phyloP scores from a whole-genome alignment of 2,329 filamentous ascomycete genomes.

The Claviceps pazoutovae region DNA sequence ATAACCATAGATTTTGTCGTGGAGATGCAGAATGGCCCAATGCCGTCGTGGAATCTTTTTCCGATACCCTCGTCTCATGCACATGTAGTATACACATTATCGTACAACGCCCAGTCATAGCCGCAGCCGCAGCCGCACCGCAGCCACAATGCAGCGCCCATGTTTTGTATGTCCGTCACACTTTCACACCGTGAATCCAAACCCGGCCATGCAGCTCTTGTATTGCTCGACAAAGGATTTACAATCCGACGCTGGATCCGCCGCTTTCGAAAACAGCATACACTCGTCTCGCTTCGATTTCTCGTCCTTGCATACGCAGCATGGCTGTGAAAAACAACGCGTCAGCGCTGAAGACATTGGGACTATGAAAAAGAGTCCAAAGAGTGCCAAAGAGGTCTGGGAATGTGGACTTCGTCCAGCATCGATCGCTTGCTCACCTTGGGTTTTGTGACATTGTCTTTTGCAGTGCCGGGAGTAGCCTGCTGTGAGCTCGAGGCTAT shows the following conservation, averaged over 20 bases:
- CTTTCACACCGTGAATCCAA: constrained; percentile 61
- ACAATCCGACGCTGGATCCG: constrained; percentile 76
- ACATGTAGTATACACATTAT: constrained; percentile 13
- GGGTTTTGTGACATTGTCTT: constrained; percentile 24
- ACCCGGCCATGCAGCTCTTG: constrained; percentile 82
- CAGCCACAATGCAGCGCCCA: not conserved
- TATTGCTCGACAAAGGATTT: constrained; percentile 72
- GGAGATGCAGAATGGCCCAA: constrained; percentile 2
- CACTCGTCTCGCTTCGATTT: constrained; percentile 90
- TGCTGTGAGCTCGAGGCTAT: constrained; percentile 4
- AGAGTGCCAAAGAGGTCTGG: too few relatives aligned
- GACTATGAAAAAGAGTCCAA: too few relatives aligned
- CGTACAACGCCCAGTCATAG: too few relatives aligned
- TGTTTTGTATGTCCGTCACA: not conserved
- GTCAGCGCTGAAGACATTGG: not conserved
- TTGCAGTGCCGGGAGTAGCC: constrained; percentile 16
- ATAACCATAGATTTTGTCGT: not conserved
- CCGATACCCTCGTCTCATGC: constrained; percentile 7
- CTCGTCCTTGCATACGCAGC: constrained; percentile 95
- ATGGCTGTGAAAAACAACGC: constrained; percentile 47
- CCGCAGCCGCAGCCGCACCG: too few relatives aligned
- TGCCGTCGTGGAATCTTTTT: not conserved
- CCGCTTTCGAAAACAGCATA: constrained; percentile 88
- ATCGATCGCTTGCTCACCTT: constrained; percentile 20
- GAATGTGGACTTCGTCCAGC: too few relatives aligned